Evolutionary conservation across 2,329 filamentous ascomycete species (phyloP).

Genomic region (Penicillium sp.): DNA sequence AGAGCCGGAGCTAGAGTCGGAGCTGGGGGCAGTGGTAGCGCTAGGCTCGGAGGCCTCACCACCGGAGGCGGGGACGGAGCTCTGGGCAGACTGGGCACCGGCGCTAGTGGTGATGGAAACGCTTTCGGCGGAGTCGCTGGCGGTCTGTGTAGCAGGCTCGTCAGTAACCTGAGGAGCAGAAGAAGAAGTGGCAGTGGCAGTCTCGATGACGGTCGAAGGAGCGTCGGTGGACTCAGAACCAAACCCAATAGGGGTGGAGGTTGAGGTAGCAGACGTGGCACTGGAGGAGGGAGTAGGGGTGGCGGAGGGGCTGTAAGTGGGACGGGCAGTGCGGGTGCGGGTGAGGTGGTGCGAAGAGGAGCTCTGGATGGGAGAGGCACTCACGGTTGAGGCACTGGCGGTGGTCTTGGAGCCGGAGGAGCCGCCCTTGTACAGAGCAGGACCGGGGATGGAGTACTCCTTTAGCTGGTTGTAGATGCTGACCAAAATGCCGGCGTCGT

Average conservation of each 20-base stretch:
- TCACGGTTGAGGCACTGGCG: conserved; percentile 14
- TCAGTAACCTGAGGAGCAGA: conserved; percentile 23
- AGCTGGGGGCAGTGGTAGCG: conserved; percentile 1
- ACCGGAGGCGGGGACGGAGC: conserved; percentile 19
- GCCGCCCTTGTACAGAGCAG: conserved; percentile 34
- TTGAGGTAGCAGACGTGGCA: conserved; percentile 6
- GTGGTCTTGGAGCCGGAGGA: conserved; percentile 12
- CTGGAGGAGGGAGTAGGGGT: neutral
- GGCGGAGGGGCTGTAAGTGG: conserved; percentile 9
- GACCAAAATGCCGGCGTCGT: conserved; percentile 58
- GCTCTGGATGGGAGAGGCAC: conserved; percentile 16
- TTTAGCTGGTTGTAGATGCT: conserved; percentile 55
- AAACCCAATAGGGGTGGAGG: conserved; percentile 7
- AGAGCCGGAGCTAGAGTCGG: conserved; percentile 5
- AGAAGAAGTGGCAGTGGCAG: conserved; percentile 13
- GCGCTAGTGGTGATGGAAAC: conserved; percentile 24
- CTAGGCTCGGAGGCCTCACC: conserved; percentile 2
- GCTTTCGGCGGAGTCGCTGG: conserved; percentile 18
- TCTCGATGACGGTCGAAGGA: conserved; percentile 12
- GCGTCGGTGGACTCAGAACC: neutral
- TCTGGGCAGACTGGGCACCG: conserved; percentile 21
- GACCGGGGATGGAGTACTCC: conserved; percentile 53
- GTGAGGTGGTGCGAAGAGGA: conserved; percentile 6
- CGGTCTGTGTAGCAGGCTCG: conserved; percentile 22
- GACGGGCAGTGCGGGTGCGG: conserved; percentile 10